phyloP scores from a whole-genome alignment of 148 eudicot species.

The Gaultheria prostrata region DNA sequence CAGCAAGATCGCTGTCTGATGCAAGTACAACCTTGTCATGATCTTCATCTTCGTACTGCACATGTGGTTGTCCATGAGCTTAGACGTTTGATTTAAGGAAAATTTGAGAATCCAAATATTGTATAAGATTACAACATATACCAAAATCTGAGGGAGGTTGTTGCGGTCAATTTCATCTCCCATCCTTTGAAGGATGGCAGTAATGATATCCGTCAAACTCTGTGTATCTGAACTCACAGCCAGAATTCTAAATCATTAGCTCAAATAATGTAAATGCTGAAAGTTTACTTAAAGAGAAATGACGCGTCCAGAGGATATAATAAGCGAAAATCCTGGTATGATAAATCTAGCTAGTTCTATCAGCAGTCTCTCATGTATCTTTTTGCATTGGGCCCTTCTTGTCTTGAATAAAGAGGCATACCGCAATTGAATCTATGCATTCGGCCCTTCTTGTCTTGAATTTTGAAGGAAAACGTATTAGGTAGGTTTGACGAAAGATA shows the following conservation, averaged over 20 bases:
- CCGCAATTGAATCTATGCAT: slow-evolving; percentile 90
- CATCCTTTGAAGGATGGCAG: slow-evolving; percentile 91
- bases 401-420: slow-evolving; percentile 43
- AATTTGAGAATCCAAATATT: neutral
- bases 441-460: slow-evolving; percentile 76
- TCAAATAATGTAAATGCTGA: neutral
- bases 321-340: neutral
- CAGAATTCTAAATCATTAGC: neutral
- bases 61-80: slow-evolving; percentile 21
- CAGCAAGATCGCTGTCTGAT: slow-evolving; percentile 83
- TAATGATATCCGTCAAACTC: slow-evolving; percentile 67
- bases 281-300: neutral
- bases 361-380: neutral
- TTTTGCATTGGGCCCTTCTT: slow-evolving; percentile 51
- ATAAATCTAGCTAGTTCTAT: neutral
- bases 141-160: slow-evolving; percentile 79
- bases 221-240: slow-evolving; percentile 49
- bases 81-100: slow-evolving; percentile 1
- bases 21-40: slow-evolving; percentile 80
- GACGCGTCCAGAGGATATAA: neutral
- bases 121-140: slow-evolving; percentile 19
- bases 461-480: slow-evolving; percentile 62
- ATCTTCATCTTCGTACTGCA: slow-evolving; percentile 97
- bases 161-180: slow-evolving; percentile 84
- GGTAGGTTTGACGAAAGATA: slow-evolving; percentile 40